Evolutionary conservation across 257 asterid genomes (phyloP).

Genomic region (Nemophila menziesii): DNA sequence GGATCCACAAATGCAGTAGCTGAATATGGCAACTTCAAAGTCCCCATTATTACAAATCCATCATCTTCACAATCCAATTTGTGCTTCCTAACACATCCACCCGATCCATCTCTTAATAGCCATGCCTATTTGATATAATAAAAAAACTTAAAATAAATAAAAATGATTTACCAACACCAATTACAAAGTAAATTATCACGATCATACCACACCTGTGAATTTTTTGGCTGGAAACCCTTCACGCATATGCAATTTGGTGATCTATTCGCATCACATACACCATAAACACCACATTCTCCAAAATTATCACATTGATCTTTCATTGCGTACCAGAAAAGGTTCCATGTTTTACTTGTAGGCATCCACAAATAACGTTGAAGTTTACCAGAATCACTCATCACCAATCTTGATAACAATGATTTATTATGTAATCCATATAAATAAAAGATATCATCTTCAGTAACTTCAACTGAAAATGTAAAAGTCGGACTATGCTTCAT

Average conservation of each 20-base stretch:
- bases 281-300: constrained; percentile 58
- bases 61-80: constrained; percentile 41
- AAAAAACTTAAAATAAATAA: too few species aligned
- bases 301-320: constrained; percentile 72
- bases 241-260: constrained; percentile 70
- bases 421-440: constrained; percentile 26
- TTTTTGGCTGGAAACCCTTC: constrained; percentile 49
- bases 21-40: constrained; percentile 71
- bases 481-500: constrained; percentile 43
- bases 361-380: constrained; percentile 61
- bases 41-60: constrained; percentile 31
- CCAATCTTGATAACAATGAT: constrained; percentile 46
- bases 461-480: constrained; percentile 29
- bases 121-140: too few species aligned
- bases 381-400: constrained; percentile 18
- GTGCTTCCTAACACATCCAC: constrained; percentile 41
- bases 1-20: constrained; percentile 36
- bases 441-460: constrained; percentile 29
- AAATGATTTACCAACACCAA: too few species aligned
- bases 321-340: constrained; percentile 62
- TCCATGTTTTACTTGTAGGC: constrained; percentile 43
- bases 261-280: constrained; percentile 55
- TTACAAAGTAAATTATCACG: too few species aligned
- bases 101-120: constrained; percentile 68
- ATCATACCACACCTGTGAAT: constrained; percentile 44